Evolutionary conservation across 306 rosid species (phyloP).

Genomic region (Prosopis cineraria): DNA sequence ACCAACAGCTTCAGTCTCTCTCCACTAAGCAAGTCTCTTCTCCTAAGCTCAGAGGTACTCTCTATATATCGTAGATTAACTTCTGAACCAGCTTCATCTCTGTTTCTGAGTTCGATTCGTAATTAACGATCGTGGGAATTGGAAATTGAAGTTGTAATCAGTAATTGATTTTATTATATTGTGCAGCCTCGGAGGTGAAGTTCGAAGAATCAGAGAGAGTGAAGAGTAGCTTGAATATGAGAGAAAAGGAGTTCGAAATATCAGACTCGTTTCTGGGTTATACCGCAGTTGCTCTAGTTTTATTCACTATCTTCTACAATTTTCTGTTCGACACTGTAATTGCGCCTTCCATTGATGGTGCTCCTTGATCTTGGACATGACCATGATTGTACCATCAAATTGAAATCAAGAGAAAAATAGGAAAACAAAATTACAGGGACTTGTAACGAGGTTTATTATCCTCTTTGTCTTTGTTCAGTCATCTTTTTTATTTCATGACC

Average conservation of each 20-base stretch:
- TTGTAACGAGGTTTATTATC: neutral
- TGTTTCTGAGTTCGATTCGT: neutral
- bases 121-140: neutral
- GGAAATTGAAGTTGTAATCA: neutral
- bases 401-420: neutral
- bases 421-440: neutral
- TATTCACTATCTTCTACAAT: conserved; percentile 73
- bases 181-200: conserved; percentile 61
- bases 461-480: neutral
- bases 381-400: neutral
- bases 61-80: neutral
- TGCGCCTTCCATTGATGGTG: conserved; percentile 75
- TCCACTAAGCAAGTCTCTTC: conserved; percentile 51
- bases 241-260: conserved; percentile 40
- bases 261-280: conserved; percentile 54
- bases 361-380: conserved; percentile 4
- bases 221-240: neutral
- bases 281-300: conserved; percentile 54
- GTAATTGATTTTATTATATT: neutral
- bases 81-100: neutral
- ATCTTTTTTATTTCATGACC: too few relatives aligned
- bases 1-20: conserved; percentile 69
- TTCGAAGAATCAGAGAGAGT: conserved; percentile 21
- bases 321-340: conserved; percentile 60
- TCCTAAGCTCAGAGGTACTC: conserved; percentile 56